Evolutionary conservation across 805 yeast species (phyloP), one percentile per base, ranked within the genome.

Genomic region (Sugiyamaella americana): DNA sequence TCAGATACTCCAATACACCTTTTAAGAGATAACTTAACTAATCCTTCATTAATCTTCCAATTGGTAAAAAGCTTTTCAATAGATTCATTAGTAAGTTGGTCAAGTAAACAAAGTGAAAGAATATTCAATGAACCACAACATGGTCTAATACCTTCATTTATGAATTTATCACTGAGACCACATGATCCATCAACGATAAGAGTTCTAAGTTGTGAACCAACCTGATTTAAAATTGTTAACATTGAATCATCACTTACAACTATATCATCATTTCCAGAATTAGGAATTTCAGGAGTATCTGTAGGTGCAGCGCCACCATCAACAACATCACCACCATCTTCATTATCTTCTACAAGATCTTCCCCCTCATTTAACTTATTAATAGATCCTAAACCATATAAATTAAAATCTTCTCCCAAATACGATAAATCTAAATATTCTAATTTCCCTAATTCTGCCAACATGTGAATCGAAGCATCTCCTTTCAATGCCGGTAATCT

Each of bases 131-230:
- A 71, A 4, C 74, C 68, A 43, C 86, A 77, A 58, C 78, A 80
- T 19, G 76, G 76, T 40, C 73, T 69, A 4, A 82, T 56, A 0
- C 89, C 93, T 32, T 77, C 54, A 1, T 44, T 41, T 19, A 76
- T 51, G 47, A 81, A 73, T 1, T 67, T 69, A 58, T 88, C 95
- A 0, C 95, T 82, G 18, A 93, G 64, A 1, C 70, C 79, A 0
- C 79, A 61, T 56, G 95, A 87, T 1, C 94, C 94, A 58, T 83
- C 86, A 13, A 93, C 67, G 17, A 70, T 70, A 24, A 93, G 67
- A 1, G 73, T 60, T 37, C 69, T 69, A 40, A 93, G 65, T 2
- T 79, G 70, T 10, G 75, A 74, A 4, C 96, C 95, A 26, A 65
- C 50, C 22, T 50, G 46, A 39, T 58, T 55, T 22, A 88, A 58